Base-by-base conservation (phyloP, 2,329 filamentous ascomycete species). In the Byssochlamys sp. region DNA sequence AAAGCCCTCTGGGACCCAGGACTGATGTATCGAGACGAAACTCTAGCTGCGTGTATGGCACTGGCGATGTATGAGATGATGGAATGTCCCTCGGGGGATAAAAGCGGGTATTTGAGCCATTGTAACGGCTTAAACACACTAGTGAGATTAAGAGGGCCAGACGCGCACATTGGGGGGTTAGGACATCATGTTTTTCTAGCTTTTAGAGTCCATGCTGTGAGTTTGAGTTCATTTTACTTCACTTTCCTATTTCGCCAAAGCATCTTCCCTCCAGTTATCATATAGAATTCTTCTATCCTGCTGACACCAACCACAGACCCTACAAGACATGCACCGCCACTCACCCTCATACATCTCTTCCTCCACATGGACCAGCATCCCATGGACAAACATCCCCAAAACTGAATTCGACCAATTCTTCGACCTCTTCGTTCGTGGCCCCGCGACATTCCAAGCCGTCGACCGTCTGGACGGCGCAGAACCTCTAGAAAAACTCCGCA, bases 21-120 rank as follows among this genome's bases (percentile, higher is more conserved):
- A 2, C 58, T 69, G 25, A 69, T 70, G 65, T 67, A 67, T 55
- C 65, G 66, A 28, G 68, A 75, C 54, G 70, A 72, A 48, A 71
- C 69, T 0, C 63, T 74, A 6, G 70, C 71, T 19, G 68, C 71
- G 6, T 74, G 72, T 55, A 65, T 74, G 65, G 63, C 69, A 6
- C 58, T 74, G 1, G 63, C 66, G 19, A 63, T 73, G 49, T 75
- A 75, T 55, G 69, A 71, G 55, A 57, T 70, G 9, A 59, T 67
- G 31, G 71, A 74, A 61, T 75, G 73, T 58, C 72, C 73, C 0
- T 63, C 60, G 35, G 55, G 62, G 12, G 67, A 62, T n/a, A 58
- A 62, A 9, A 55, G 62, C 2, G 72, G 64, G 2, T 73, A 70
- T 62, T 58, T 67, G 7, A 67, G 62, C 29, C 72, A 75, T 52